Evolutionary conservation across 441 rosid species (phyloP), one percentile per base, ranked within the genome.

Genomic region (Flueggea neowawraea): DNA sequence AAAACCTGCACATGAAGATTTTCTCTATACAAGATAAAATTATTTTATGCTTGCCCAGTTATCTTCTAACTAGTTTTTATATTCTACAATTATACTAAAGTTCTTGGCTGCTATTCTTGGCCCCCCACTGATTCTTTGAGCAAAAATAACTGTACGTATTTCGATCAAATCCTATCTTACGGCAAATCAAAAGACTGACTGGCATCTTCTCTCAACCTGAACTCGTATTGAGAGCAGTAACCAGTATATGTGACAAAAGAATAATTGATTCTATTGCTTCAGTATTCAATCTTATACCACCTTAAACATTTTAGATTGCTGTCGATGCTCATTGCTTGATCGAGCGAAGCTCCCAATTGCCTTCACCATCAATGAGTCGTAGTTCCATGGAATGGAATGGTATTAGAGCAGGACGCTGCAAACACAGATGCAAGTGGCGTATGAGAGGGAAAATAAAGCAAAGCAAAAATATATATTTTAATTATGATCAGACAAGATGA

Each of bases 291-390:
- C 8, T 53, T 15, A 49, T 33, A 45, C 41, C 71, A 51, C 31
- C 54, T 31, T 28, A 45, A 51, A 8, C 52, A 31, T 16, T 41
- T 6, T 45, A 17, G 45, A 50, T 36, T 57, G 16, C 58, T 33
- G 39, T 39, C 12, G 62, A 66, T 36, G 17, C 58, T 85, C 80
- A 81, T 60, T 84, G 92, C 66, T 78, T 82, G 50, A 95, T 88
- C 31, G 82, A 55, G 36, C 90, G 96, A 22, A 95, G 95, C 73
- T 95, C 93, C 99, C 99, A 95, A 62, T 83, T 77, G 54, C 98
- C 99, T 87, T 95, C 99, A 39, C 98, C 99, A 63, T 95, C 98
- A 54, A 88, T 88, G 68, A 95, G 84, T 76, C 96, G 81, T 47
- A 95, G 70, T 78, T 92, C 99, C 77, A 78, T 54, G 0, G 95